Percentiles rank a stretch among this genome's conserved stretches.
Conservation (phyloP, 2,329 filamentous ascomycete genomes). For the Corynespora cassiicola region DNA sequence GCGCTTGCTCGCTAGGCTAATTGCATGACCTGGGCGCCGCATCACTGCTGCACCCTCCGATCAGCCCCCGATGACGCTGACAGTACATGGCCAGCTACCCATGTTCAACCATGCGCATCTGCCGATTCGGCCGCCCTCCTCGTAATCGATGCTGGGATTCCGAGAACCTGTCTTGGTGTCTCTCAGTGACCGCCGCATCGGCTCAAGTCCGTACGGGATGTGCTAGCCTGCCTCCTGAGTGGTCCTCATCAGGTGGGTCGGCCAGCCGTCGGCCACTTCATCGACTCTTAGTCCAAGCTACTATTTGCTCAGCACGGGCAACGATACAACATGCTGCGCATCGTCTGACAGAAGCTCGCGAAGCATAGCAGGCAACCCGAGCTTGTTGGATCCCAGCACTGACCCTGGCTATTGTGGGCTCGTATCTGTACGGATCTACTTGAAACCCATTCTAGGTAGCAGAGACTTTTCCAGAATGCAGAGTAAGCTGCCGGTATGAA, state of each 20-base stretch:
- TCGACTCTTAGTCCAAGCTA: not conserved
- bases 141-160: conserved; percentile 7
- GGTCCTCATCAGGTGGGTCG: no score
- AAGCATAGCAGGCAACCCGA: conserved; percentile 2
- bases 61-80: conserved; percentile 13
- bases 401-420: not conserved
- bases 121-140: conserved; percentile 4
- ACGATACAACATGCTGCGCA: conserved; percentile 7
- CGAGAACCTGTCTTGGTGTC: conserved; percentile 7
- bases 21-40: conserved; percentile 5
- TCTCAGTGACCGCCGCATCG: conserved; percentile 1
- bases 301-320: not conserved
- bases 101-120: not conserved
- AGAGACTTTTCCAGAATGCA: not conserved
- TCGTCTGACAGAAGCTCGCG: conserved; percentile 1
- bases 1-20: conserved; percentile 3
- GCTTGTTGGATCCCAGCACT: conserved; percentile 1
- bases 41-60: conserved; percentile 7
- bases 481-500: conserved; percentile 7
- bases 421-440: conserved; percentile 5
- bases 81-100: conserved; percentile 5
- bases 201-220: conserved; percentile 2
- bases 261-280: no score
- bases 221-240: not conserved
- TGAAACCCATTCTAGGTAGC: conserved; percentile 8